Base-by-base conservation (phyloP, 192 early-diverging fungal genomes). In the Coemansia sp. region DNA sequence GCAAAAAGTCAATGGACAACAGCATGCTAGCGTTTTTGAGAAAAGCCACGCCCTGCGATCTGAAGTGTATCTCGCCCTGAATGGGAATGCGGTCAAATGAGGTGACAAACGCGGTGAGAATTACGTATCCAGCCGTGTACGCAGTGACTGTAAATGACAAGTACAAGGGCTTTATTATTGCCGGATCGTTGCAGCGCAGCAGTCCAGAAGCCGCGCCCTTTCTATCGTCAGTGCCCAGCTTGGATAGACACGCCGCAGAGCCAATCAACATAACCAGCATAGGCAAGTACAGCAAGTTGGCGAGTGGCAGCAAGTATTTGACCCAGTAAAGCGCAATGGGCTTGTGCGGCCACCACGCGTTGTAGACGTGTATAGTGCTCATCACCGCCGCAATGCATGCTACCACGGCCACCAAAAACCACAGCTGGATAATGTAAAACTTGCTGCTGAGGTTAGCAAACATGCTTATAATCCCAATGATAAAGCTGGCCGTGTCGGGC, bases 1-100 rank as follows among this genome's bases (percentile, higher is more conserved):
- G 70, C 11, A 92, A 43, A 66, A 86, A 89, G 57, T 89, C 86
- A 48, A 90, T 87, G 2, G 87, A 87, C 28, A 90, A 65, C 7
- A 92, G 69, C 55, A 92, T 86, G 78, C 85, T 84, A 69, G 88
- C 83, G 66, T 91, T 90, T 64, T 91, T 91, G 59, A 88, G 83
- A 37, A 90, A 88, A 4, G 88, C 90, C n/a, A 89, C 84, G 36
- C 85, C 84, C 50, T 86, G 86, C n/a, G 89, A 86, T 53, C 83
- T 85, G 74, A 87, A 92, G 56, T 87, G 86, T 40, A 90, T 90
- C 74, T 92, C 90, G 51, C 87, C 88, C 16, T 86, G 74, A 7
- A 74, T 73, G 1, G 90, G 90, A 21, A 86, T 85, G 7, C 88
- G 84, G 46, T 92, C 90, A 60, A 88, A 87, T 0, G 88, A 88